A percentile compares a stretch with the other conserved stretches of the same genome.
These are phyloP conservation scores for Chloris gayana DNA, from an alignment of 176 grass and related monocot species.

Conservation along the genomic window DNA sequence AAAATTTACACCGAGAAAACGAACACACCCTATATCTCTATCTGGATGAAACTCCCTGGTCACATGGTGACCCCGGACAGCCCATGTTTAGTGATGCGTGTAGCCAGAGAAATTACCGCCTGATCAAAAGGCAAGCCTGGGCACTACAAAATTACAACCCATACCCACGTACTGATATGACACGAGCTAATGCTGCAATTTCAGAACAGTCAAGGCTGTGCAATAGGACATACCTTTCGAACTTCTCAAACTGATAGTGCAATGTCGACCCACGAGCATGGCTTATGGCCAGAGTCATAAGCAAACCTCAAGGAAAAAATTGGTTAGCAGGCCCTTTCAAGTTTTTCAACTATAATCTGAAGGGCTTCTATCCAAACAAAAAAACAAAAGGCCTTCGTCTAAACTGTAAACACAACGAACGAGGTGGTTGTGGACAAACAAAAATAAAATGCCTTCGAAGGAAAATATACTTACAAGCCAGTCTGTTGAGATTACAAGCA, in stretches of 20 bases:
- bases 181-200: background rate
- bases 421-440: background rate
- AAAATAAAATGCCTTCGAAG: background rate
- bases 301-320: background rate
- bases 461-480: background rate
- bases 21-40: no score
- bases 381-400: background rate
- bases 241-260: background rate
- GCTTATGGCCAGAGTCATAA: background rate
- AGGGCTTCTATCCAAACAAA: background rate
- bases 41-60: background rate
- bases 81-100: background rate
- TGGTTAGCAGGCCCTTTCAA: background rate
- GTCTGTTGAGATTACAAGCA: constrained; percentile 19
- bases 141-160: background rate
- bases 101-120: background rate
- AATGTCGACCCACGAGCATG: background rate
- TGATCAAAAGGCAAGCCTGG: background rate
- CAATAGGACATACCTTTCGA: background rate
- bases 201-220: background rate
- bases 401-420: no score
- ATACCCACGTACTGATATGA: background rate
- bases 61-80: background rate
- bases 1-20: no score
- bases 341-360: background rate